Conservation (phyloP, 2,329 filamentous ascomycete genomes). For the Pestalotiopsis sp. region DNA sequence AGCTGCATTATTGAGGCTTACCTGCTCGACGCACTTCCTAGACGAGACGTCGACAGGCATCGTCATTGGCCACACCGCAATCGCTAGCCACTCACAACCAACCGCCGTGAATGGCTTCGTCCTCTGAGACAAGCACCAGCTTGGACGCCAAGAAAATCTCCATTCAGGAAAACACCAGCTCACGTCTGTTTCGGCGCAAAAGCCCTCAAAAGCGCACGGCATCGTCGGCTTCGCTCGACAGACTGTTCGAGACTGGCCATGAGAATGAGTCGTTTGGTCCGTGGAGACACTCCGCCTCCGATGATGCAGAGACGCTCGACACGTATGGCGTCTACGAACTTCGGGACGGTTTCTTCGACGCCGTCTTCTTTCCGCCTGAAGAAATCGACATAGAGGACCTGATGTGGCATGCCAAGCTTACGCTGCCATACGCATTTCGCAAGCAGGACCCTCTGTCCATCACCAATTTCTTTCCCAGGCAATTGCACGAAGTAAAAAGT, state of each 20-base stretch:
- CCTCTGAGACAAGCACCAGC: neutral
- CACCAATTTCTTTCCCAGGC: slow-evolving; percentile 48
- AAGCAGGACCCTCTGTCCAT: slow-evolving; percentile 50
- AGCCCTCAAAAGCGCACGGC: slow-evolving; percentile 20
- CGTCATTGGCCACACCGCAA: slow-evolving; percentile 6
- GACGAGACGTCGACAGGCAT: slow-evolving; percentile 6
- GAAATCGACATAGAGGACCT: slow-evolving; percentile 41
- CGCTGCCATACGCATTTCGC: slow-evolving; percentile 49
- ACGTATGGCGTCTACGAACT: slow-evolving; percentile 47
- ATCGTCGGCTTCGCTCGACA: slow-evolving; percentile 31
- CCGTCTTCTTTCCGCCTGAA: slow-evolving; percentile 47
- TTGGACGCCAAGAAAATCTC: neutral
- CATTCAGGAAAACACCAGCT: neutral
- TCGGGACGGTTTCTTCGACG: slow-evolving; percentile 52
- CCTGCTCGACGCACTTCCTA: slow-evolving; percentile 1
- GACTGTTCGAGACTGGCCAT: slow-evolving; percentile 30
- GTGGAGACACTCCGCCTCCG: slow-evolving; percentile 19
- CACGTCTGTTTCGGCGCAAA: slow-evolving; percentile 24
- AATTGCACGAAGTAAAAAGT: slow-evolving; percentile 46
- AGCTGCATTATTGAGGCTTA: neutral
- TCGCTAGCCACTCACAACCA: slow-evolving; percentile 2
- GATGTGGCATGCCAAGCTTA: slow-evolving; percentile 42
- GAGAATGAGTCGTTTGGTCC: slow-evolving; percentile 17
- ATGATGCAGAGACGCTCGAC: slow-evolving; percentile 33
- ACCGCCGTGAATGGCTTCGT: neutral